Base-by-base conservation (phyloP, 306 rosid genomes). In the Castanea crenata region DNA sequence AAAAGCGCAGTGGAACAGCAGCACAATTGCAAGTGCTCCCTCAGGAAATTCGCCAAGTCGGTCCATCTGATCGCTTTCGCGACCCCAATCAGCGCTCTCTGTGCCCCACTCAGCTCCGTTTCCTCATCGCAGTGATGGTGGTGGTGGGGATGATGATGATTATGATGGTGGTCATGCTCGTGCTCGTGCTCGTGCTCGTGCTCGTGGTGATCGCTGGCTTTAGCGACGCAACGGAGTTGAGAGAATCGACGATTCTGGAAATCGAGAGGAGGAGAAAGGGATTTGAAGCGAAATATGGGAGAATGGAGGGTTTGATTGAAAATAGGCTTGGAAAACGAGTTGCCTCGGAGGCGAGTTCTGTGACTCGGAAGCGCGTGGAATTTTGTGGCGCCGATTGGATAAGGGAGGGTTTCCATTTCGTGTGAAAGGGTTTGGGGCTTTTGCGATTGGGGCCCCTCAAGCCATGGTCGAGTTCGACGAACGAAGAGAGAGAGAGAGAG, bases 1-100 rank as follows among this genome's bases (percentile, higher is more conserved):
- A 95, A 89, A 23, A 95, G 75, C 41, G 89, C 93, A 0, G 99
- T 21, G 46, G 99, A 93, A 79, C 83, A 81, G 83, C 92, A 89
- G 73, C 99, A 95, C 57, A 95, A 86, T 15, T 93, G 92, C 89
- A 95, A 83, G 77, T 95, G 88, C 92, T 93, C 98, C 81, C 97
- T 81, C 20, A 93, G 77, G 78, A 83, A 86, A 79, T 89, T 81
- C 13, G 99, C 98, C 73, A 93, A 85, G 71, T 93, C 90, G 55
- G 85, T 84, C 99, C 99, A 91, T 75, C 85, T 85, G 38, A 87
- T 90, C 11, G 93, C 97, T 83, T 83, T 88, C 14, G 99, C 96
- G 80, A 95, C 90, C 56, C 80, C 76, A 62, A 93, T 59, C 58
- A 95, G 38, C 82, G 90, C 91, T 82, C 69, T 87, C 83, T 91